Base-by-base conservation (phyloP, 768 basidiomycete species). In the Lactarius akahatsu region DNA sequence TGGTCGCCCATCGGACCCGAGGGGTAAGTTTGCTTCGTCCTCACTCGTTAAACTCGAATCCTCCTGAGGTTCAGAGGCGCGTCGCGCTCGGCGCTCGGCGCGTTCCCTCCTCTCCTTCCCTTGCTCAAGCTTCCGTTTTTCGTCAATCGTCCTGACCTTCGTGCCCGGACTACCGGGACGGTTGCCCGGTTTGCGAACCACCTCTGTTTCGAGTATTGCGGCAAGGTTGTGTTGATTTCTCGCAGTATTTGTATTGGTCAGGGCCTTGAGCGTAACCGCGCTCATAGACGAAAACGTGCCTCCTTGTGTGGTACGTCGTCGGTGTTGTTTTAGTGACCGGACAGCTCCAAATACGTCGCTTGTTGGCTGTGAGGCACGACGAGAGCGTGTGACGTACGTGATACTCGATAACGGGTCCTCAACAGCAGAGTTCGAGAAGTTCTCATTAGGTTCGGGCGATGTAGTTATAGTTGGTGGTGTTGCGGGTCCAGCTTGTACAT, bases 91-190 rank as follows among this genome's bases (percentile, higher is more conserved):
- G 70, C 85, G 80, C 66, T 80, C 80, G 3, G 90, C 89, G 58
- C 92, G 78, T 70, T 85, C 85, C 64, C 78, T 77, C 68, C 89
- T 76, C 68, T 81, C 79, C 64, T 74, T 77, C 7, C 77, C 80
- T 73, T 81, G 84, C 72, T 88, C 87, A 40, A 92, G 90, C 65
- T 83, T 81, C 72, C 87, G 81, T 70, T 86, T 83, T 77, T 93
- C 89, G 11, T 82, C 73, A 58, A 86, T 80, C 2, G 89, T 91
- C 71, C 83, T 82, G 56, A 89, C 81, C 74, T 90, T 91, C 59
- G 90, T 85, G n/a, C 79, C 82, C 7, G 92, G 92, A 72, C 91
- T 94, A 68, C 88, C 90, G 11, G 92, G 92, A 62, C 92, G 79
- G 41, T 77, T 74, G 34, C 92, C 91, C 52, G 86, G 82, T 74